Evolutionary conservation across 352 stramenopile genomes (phyloP).

Genomic region (Globisporangium polare): DNA sequence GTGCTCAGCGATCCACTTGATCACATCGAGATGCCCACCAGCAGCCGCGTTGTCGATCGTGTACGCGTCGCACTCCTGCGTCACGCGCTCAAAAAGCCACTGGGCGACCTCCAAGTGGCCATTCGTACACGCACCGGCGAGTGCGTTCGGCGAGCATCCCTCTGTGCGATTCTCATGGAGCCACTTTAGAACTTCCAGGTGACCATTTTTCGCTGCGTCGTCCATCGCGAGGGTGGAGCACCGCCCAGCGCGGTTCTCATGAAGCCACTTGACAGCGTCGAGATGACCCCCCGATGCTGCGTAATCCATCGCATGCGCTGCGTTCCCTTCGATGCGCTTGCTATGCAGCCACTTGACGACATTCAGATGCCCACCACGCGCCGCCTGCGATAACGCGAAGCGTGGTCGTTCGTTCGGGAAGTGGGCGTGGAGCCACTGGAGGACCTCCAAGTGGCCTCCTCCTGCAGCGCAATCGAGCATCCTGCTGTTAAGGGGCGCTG

Average conservation of each 20-base stretch:
- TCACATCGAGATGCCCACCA: not conserved
- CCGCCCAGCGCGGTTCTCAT: too few relatives aligned
- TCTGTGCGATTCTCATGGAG: not conserved
- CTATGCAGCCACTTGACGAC: too few relatives aligned
- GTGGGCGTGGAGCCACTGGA: not conserved
- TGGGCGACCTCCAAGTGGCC: constrained; percentile 1
- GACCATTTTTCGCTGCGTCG: not conserved
- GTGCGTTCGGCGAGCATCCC: not conserved
- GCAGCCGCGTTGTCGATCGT: not conserved
- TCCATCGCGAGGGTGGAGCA: too few relatives aligned
- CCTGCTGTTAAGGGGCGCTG: not conserved
- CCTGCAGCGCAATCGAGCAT: not conserved
- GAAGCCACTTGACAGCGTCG: too few relatives aligned
- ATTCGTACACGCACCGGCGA: not conserved
- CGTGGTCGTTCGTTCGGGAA: not conserved
- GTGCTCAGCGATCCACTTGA: not conserved
- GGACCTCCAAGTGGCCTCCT: not conserved
- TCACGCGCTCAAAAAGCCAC: not conserved
- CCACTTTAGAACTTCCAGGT: not conserved
- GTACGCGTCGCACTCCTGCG: not conserved
- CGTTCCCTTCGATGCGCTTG: too few relatives aligned
- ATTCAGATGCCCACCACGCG: too few relatives aligned
- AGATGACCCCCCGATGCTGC: too few relatives aligned
- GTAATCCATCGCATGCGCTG: too few relatives aligned
- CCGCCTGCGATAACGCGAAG: too few relatives aligned